Conservation (phyloP, 345 rosid species). For the Bruguiera sexangula region DNA sequence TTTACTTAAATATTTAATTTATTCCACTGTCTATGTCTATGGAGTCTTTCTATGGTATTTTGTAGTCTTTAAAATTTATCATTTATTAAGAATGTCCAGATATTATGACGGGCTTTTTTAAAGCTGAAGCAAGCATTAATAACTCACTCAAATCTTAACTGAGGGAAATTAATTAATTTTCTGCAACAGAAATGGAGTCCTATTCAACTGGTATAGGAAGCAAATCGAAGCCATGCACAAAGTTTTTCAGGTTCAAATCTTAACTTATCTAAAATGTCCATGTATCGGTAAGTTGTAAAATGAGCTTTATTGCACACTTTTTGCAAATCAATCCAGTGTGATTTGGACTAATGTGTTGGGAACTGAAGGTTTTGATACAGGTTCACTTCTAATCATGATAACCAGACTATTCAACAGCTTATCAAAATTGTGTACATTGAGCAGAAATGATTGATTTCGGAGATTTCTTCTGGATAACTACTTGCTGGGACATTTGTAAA, state of each 20-base stretch:
- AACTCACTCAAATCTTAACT: constrained; percentile 48
- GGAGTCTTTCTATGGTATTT: neutral
- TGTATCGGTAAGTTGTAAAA: constrained; percentile 31
- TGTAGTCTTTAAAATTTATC: neutral
- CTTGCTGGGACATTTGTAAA: constrained; percentile 39
- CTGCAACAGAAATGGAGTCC: constrained; percentile 80
- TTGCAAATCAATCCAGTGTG: constrained; percentile 35
- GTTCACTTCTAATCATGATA: constrained; percentile 51
- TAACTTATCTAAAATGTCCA: constrained; percentile 56
- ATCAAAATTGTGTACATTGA: constrained; percentile 6
- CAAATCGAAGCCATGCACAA: constrained; percentile 98
- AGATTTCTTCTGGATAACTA: constrained; percentile 39
- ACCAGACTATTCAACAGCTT: constrained; percentile 31
- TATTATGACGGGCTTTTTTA: constrained; percentile 14
- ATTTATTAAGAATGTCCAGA: neutral
- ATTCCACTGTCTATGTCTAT: no score
- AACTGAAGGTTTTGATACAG: constrained; percentile 65
- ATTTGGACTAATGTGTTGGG: constrained; percentile 60
- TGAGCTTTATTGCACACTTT: constrained; percentile 20
- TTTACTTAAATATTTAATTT: no score
- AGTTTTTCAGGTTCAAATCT: constrained; percentile 94
- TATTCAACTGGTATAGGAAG: constrained; percentile 82
- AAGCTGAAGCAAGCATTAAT: constrained; percentile 29
- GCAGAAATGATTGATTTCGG: constrained; percentile 42
- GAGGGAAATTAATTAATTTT: constrained; percentile 64